Conservation (phyloP, 306 rosid genomes). For the Quillaja saponaria region DNA sequence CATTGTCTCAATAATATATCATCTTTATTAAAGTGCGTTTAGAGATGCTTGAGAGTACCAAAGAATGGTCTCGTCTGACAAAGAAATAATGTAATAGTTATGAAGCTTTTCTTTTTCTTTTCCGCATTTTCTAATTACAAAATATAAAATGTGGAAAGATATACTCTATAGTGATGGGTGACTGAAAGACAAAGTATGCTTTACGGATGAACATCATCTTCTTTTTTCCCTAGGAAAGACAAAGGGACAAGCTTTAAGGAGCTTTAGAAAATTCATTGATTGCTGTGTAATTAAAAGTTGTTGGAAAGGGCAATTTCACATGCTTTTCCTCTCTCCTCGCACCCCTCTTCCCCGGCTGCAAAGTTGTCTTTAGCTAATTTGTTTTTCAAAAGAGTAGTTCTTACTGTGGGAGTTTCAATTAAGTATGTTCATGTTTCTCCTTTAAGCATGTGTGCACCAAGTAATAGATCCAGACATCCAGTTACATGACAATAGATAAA, state of each 20-base stretch:
- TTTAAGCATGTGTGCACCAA: too few relatives aligned
- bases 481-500: too few relatives aligned
- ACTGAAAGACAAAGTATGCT: background rate
- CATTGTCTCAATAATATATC: background rate
- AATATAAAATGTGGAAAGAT: background rate
- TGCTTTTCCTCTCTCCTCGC: too few relatives aligned
- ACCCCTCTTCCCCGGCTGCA: too few relatives aligned
- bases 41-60: conserved; percentile 26
- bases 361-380: too few relatives aligned
- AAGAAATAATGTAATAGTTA: conserved; percentile 5
- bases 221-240: background rate
- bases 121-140: background rate
- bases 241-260: background rate
- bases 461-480: too few relatives aligned
- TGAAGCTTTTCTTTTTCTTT: conserved; percentile 10
- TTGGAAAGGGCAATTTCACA: too few relatives aligned
- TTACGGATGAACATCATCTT: background rate
- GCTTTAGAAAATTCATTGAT: background rate
- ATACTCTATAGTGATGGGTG: background rate
- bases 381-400: too few relatives aligned
- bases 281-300: too few relatives aligned
- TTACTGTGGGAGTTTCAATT: too few relatives aligned
- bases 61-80: conserved; percentile 32
- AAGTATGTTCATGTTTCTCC: too few relatives aligned
- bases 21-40: conserved; percentile 24